Conservation (phyloP, 176 grass and related monocot species). For the Lolium rigidum region DNA sequence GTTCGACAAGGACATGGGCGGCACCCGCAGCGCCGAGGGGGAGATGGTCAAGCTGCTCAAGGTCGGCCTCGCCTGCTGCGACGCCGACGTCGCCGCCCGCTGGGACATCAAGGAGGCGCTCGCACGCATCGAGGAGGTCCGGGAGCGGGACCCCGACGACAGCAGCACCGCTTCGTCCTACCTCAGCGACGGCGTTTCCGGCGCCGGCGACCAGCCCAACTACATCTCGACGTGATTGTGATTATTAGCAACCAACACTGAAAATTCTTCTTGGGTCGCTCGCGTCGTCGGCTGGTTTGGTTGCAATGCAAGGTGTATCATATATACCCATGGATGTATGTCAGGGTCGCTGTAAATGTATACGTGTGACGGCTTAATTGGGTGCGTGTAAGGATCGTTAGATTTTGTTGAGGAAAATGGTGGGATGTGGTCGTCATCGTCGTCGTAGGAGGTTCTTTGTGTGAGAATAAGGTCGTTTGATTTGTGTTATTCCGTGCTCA, state of each 20-base stretch:
- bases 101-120: conserved; percentile 66
- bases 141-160: conserved; percentile 51
- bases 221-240: conserved; percentile 26
- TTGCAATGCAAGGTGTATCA: too few relatives aligned
- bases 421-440: neutral
- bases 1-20: conserved; percentile 71
- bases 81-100: conserved; percentile 49
- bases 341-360: neutral
- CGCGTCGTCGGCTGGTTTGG: neutral
- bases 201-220: neutral
- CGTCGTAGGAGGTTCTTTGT: neutral
- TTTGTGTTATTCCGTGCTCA: neutral
- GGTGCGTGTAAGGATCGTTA: conserved; percentile 41
- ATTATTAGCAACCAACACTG: neutral
- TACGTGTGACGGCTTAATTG: conserved; percentile 16
- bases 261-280: neutral
- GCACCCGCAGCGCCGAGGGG: conserved; percentile 52
- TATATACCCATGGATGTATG: too few relatives aligned
- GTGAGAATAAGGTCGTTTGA: conserved; percentile 22
- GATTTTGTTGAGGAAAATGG: conserved; percentile 14
- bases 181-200: conserved; percentile 39
- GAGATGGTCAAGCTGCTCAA: conserved; percentile 93
- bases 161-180: conserved; percentile 47
- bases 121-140: conserved; percentile 70
- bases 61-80: conserved; percentile 86